Conservation (phyloP, 306 rosid genomes). For the Cucumis hystrix region DNA sequence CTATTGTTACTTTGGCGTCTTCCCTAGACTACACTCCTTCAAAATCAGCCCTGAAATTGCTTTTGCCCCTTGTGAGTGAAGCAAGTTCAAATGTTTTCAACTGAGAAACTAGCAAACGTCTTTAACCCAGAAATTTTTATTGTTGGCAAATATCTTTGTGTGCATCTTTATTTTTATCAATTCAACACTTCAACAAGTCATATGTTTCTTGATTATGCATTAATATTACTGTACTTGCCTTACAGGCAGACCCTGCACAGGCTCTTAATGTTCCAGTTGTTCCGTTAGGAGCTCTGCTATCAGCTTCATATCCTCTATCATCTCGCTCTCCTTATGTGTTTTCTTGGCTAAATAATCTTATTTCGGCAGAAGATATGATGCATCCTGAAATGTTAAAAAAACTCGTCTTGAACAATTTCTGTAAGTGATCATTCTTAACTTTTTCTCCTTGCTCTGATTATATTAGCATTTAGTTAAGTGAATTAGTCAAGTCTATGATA, state of each 20-base stretch:
- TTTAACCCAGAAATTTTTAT: not conserved
- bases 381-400: constrained; percentile 70
- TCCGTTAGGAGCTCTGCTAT: constrained; percentile 73
- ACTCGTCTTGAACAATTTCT: constrained; percentile 87
- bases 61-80: constrained; percentile 82
- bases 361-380: constrained; percentile 96
- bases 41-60: constrained; percentile 72
- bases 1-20: constrained; percentile 84
- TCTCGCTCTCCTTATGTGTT: constrained; percentile 61
- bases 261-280: constrained; percentile 88
- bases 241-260: constrained; percentile 98
- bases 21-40: constrained; percentile 91
- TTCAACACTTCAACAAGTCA: not conserved
- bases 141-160: not conserved
- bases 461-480: not conserved
- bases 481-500: not conserved
- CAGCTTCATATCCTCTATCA: constrained; percentile 91
- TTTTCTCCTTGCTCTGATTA: not conserved
- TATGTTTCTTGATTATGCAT: constrained; percentile 7
- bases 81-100: constrained; percentile 1
- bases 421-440: constrained; percentile 28
- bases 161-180: not conserved
- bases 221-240: constrained; percentile 24
- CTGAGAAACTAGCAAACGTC: not conserved
- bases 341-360: constrained; percentile 71